phyloP scores from a whole-genome alignment of 352 stramenopile genomes.

The Pythium sukuiense region DNA sequence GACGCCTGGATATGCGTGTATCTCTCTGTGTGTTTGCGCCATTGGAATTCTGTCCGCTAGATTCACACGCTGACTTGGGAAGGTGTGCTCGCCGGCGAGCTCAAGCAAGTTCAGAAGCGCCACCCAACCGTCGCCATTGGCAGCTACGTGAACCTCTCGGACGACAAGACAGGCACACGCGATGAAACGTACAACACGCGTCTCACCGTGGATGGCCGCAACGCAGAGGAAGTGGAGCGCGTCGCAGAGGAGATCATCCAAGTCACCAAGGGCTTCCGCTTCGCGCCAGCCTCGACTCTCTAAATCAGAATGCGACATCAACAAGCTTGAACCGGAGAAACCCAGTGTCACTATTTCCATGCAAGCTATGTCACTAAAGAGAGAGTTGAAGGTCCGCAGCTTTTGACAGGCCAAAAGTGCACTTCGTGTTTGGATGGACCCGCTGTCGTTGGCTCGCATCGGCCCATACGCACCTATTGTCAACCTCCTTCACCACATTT shows the following conservation, averaged over 20 bases:
- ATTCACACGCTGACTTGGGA: constrained; percentile 70
- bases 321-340: not conserved
- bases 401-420: constrained; percentile 1
- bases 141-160: constrained; percentile 83
- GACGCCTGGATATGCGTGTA: not conserved
- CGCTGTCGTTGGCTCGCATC: not conserved
- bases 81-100: constrained; percentile 58
- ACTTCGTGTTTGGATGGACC: constrained; percentile 5
- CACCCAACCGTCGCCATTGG: constrained; percentile 73
- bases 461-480: not conserved
- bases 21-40: constrained; percentile 15
- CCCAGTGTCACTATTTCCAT: constrained; percentile 7
- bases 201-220: constrained; percentile 64
- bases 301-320: constrained; percentile 1
- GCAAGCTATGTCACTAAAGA: not conserved
- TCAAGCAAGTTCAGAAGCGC: constrained; percentile 66
- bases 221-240: constrained; percentile 51
- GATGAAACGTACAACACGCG: constrained; percentile 71
- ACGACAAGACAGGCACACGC: constrained; percentile 49
- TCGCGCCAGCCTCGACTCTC: not conserved
- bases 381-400: constrained; percentile 1
- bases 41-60: constrained; percentile 25
- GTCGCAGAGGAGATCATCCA: constrained; percentile 46
- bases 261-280: constrained; percentile 30
- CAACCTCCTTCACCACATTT: not conserved